Conservation (phyloP, 306 rosid species). For the Medicago lupulina region DNA sequence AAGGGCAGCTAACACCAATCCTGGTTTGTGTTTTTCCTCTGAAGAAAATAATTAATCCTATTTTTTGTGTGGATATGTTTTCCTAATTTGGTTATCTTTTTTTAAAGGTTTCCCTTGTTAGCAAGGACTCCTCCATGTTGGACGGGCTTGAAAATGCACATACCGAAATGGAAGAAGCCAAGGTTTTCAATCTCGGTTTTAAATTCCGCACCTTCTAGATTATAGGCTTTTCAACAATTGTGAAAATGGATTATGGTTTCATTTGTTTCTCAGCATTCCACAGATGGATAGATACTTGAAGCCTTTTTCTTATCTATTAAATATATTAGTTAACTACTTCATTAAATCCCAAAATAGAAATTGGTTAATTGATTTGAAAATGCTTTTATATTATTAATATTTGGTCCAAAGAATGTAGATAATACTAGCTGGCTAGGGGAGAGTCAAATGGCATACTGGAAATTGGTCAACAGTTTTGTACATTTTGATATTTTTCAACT, state of each 20-base stretch:
- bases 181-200: conserved; percentile 56
- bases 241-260: conserved; percentile 35
- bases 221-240: conserved; percentile 4
- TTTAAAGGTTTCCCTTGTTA: conserved; percentile 94
- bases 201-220: conserved; percentile 23
- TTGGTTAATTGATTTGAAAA: conserved; percentile 5
- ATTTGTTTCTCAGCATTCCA: conserved; percentile 40
- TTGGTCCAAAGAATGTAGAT: conserved; percentile 6
- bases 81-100: conserved; percentile 46
- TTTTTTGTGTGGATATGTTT: conserved; percentile 39
- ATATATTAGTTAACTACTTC: conserved; percentile 2
- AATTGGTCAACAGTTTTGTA: conserved; percentile 6
- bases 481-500: conserved; percentile 17
- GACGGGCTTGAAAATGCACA: conserved; percentile 99
- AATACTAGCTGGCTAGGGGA: conserved; percentile 6
- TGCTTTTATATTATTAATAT: not conserved
- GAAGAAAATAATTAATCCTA: conserved; percentile 31
- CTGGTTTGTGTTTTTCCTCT: conserved; percentile 67
- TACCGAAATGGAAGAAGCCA: conserved; percentile 90
- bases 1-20: conserved; percentile 95
- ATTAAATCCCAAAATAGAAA: conserved; percentile 28
- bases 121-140: conserved; percentile 99
- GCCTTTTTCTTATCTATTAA: conserved; percentile 10
- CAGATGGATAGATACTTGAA: conserved; percentile 27
- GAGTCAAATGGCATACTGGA: conserved; percentile 3